Conservation (phyloP, 2,329 filamentous ascomycete species). For the Pezicula rhizophila region DNA sequence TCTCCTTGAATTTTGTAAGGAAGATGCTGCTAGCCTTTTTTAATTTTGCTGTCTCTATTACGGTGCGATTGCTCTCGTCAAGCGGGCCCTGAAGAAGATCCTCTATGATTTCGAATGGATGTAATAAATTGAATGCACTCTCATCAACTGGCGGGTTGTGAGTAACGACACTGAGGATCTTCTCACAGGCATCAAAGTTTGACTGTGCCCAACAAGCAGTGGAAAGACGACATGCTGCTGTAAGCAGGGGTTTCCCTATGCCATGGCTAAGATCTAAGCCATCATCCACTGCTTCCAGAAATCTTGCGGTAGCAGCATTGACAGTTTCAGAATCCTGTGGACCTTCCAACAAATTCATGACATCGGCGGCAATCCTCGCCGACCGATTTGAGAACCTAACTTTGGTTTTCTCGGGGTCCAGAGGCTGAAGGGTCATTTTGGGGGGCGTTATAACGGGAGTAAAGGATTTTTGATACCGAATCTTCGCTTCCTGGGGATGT, state of each 20-base stretch:
- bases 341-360: slow-evolving; percentile 12
- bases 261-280: slow-evolving; percentile 8
- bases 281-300: slow-evolving; percentile 20
- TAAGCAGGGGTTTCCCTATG: not conserved
- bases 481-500: no score
- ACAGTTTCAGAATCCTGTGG: slow-evolving; percentile 7
- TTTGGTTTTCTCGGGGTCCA: no score
- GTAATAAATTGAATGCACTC: slow-evolving; percentile 14
- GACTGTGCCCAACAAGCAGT: slow-evolving; percentile 10
- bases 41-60: slow-evolving; percentile 6
- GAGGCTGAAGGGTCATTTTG: no score
- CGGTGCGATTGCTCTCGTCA: not conserved
- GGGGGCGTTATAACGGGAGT: no score
- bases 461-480: no score
- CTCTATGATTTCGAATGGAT: slow-evolving; percentile 12
- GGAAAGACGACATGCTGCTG: not conserved
- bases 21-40: slow-evolving; percentile 20
- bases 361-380: slow-evolving; percentile 14
- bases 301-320: slow-evolving; percentile 13
- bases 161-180: slow-evolving; percentile 16
- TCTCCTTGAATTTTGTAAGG: slow-evolving; percentile 16
- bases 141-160: slow-evolving; percentile 12
- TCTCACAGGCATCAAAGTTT: slow-evolving; percentile 14
- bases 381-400: slow-evolving; percentile 8
- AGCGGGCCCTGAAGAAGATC: slow-evolving; percentile 6